Conservation (phyloP, 73 alveolate genomes). For the Paramecium sexaurelia region DNA sequence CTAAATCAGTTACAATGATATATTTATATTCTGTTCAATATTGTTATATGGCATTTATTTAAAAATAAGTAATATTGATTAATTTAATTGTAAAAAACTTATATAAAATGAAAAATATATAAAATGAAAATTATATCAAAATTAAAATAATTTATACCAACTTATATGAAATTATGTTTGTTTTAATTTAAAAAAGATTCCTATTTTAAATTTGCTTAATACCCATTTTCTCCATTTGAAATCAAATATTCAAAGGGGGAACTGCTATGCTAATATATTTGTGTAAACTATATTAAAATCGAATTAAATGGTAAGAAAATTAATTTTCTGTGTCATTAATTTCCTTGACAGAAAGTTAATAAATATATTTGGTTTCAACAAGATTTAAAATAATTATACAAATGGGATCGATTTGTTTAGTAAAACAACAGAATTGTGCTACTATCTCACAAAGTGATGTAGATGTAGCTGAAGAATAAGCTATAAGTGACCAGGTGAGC, state of each 20-base stretch:
- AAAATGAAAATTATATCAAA: neutral
- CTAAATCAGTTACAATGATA: no score
- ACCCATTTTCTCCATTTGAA: no score
- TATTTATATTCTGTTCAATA: no score
- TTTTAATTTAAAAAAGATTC: no score
- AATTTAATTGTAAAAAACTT: neutral
- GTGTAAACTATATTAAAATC: neutral
- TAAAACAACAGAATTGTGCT: neutral
- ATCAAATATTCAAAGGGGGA: no score
- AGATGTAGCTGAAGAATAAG: neutral
- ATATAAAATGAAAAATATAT: no score
- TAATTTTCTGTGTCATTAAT: neutral
- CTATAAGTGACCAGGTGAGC: neutral
- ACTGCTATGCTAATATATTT: no score
- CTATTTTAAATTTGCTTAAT: no score
- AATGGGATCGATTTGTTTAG: neutral
- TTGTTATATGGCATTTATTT: neutral
- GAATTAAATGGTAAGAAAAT: neutral
- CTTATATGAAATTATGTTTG: no score
- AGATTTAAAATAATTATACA: neutral
- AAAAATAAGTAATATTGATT: neutral
- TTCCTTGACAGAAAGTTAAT: neutral
- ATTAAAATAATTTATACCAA: no score
- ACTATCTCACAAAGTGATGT: neutral
- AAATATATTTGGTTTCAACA: neutral